Base-by-base conservation (phyloP, 108 stramenopile genomes). In the Bacterosira constricta region DNA sequence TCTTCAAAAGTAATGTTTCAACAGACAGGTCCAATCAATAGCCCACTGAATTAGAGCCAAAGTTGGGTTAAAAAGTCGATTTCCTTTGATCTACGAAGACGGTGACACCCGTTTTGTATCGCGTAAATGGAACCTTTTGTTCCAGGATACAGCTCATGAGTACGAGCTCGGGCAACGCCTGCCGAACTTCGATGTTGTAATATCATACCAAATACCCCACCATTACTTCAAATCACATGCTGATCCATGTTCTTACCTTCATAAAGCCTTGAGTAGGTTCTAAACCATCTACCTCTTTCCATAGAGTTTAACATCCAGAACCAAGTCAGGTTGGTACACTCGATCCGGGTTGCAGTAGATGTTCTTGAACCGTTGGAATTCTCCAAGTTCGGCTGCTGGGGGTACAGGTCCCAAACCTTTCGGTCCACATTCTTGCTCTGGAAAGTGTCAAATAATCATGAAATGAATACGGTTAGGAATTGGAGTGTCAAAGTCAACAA, bases 361-460 rank as follows among this genome's bases (percentile, higher is more conserved):
- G 66, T 91, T 91, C 61, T 91, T 89, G 61, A 85, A 91, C 34
- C 90, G 75, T 58, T 89, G 90, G 70, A 79, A 91, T 50, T 85
- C 75, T 36, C 79, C 87, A 32, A 83, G 60, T 56, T 80, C 63
- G 8, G 54, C 44, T 17, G 73, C 57, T 13, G 87, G 79, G 13
- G 85, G 87, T 52, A 86, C 75, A 15, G 90, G 90, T 15, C 86
- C 87, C 53, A 73, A n/a, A 0, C 85, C 85, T 45, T 67, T 45
- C n/a, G n/a, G n/a, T n/a, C n/a, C 66, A 68, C 83, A 85, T 32
- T 86, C 84, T 50, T n/a, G n/a, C n/a, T n/a, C n/a, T n/a, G n/a
- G n/a, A n/a, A n/a, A n/a, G n/a, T n/a, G n/a, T n/a, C n/a, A n/a
- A n/a, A n/a, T n/a, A n/a, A n/a, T n/a, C n/a, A n/a, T n/a, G n/a